phyloP scores from a whole-genome alignment of 108 stramenopile species.

The Nitzschia palea region DNA sequence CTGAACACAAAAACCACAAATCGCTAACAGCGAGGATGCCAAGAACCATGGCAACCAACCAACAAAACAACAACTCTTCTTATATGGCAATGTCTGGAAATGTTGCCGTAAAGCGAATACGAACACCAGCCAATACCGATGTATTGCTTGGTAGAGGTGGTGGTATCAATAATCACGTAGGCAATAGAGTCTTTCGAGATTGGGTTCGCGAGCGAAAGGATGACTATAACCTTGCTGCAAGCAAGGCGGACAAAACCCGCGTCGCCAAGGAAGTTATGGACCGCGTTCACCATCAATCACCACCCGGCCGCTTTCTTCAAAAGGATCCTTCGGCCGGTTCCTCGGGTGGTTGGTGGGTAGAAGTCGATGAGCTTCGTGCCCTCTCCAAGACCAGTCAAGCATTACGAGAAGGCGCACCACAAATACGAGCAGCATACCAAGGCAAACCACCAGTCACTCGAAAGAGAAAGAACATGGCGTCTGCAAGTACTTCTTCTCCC shows the following conservation, averaged over 20 bases:
- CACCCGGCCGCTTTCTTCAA: constrained; percentile 79
- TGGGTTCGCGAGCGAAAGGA: constrained; percentile 72
- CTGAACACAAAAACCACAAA: constrained; percentile 3
- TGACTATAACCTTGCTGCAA: constrained; percentile 66
- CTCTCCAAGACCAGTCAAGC: constrained; percentile 84
- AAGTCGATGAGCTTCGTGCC: constrained; percentile 65
- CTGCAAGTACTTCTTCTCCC: not conserved
- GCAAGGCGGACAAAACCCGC: constrained; percentile 67
- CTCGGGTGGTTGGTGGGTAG: constrained; percentile 60
- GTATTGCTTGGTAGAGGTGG: constrained; percentile 82
- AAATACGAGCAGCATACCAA: constrained; percentile 58
- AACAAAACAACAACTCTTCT: constrained; percentile 10
- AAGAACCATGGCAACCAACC: constrained; percentile 8
- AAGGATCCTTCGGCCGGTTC: constrained; percentile 27
- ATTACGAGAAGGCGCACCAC: constrained; percentile 82
- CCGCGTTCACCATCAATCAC: constrained; percentile 40
- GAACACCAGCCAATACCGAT: constrained; percentile 31
- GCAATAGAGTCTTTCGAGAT: constrained; percentile 70
- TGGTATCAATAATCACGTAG: constrained; percentile 74
- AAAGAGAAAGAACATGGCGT: constrained; percentile 1
- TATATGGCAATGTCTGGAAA: not conserved
- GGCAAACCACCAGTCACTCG: constrained; percentile 4
- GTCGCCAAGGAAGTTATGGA: constrained; percentile 67
- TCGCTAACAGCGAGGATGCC: not conserved
- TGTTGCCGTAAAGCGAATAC: constrained; percentile 16